Evolutionary conservation across 2,329 filamentous ascomycete species (phyloP).

Genomic region (Sclerotinia sclerotiorum): DNA sequence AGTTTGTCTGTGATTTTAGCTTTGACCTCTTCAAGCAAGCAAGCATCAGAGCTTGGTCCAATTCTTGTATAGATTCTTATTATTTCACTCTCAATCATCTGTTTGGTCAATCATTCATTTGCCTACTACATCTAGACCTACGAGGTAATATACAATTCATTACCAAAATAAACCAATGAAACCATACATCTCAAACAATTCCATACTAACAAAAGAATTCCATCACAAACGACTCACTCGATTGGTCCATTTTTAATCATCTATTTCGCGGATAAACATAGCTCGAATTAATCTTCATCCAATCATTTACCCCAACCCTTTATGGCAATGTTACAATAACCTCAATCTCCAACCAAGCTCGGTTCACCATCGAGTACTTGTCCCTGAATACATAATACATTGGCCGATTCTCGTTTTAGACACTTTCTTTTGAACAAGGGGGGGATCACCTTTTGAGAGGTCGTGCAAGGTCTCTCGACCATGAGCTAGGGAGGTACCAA

Average conservation of each 20-base stretch:
- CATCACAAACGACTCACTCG: neutral
- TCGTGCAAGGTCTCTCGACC: neutral
- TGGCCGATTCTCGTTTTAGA: too few species aligned
- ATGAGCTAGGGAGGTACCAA: too few species aligned
- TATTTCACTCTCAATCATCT: too few species aligned
- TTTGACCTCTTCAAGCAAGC: too few species aligned
- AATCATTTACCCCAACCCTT: neutral
- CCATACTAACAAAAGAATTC: neutral
- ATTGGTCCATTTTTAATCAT: neutral
- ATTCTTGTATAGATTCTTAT: too few species aligned
- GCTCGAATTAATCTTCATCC: neutral
- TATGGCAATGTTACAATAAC: constrained; percentile 7
- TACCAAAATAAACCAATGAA: neutral
- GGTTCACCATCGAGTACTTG: constrained; percentile 4
- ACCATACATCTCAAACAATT: neutral
- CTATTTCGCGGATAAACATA: neutral
- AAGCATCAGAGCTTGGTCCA: too few species aligned
- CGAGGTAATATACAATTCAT: too few species aligned
- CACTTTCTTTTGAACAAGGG: too few species aligned
- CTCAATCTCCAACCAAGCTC: neutral
- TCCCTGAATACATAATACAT: neutral
- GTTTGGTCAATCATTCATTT: too few species aligned
- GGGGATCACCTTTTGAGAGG: neutral
- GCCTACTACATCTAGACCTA: too few species aligned
- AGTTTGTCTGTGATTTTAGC: too few species aligned